Evolutionary conservation across 2,329 filamentous ascomycete genomes (phyloP).

Genomic region (Davidsoniella neocaledoniae): DNA sequence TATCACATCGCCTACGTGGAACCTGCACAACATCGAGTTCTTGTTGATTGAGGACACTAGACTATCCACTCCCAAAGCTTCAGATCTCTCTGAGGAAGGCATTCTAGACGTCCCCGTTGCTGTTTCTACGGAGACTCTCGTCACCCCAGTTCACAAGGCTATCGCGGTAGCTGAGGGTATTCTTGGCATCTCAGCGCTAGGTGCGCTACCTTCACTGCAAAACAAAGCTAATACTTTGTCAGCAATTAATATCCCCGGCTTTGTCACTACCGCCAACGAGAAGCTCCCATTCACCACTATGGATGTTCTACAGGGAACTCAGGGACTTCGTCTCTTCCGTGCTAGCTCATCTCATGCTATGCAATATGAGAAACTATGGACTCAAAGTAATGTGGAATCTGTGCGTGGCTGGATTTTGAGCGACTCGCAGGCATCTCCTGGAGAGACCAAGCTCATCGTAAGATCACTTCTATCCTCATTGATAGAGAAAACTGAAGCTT

Average conservation of each 20-base stretch:
- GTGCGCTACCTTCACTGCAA: conserved; percentile 25
- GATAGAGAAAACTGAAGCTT: conserved; percentile 34
- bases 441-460: conserved; percentile 46
- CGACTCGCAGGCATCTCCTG: conserved; percentile 25
- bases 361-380: conserved; percentile 60
- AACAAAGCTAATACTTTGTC: conserved; percentile 29
- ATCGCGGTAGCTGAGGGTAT: conserved; percentile 60
- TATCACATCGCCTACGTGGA: conserved; percentile 45
- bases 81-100: conserved; percentile 36
- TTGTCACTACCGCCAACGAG: conserved; percentile 22
- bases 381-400: conserved; percentile 48
- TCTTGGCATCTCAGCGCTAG: conserved; percentile 42
- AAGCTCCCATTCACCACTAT: conserved; percentile 36
- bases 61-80: conserved; percentile 15
- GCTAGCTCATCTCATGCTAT: conserved; percentile 52
- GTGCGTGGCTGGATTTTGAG: conserved; percentile 47
- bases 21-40: conserved; percentile 47
- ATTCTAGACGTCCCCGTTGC: conserved; percentile 39
- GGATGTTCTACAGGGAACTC: conserved; percentile 43
- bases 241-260: conserved; percentile 40
- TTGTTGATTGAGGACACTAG: conserved; percentile 35
- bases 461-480: conserved; percentile 50
- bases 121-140: conserved; percentile 1
- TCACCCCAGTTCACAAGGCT: conserved; percentile 68
- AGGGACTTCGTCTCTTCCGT: conserved; percentile 51